phyloP scores from a whole-genome alignment of 257 asterid species.

The Lithospermum erythrorhizon region DNA sequence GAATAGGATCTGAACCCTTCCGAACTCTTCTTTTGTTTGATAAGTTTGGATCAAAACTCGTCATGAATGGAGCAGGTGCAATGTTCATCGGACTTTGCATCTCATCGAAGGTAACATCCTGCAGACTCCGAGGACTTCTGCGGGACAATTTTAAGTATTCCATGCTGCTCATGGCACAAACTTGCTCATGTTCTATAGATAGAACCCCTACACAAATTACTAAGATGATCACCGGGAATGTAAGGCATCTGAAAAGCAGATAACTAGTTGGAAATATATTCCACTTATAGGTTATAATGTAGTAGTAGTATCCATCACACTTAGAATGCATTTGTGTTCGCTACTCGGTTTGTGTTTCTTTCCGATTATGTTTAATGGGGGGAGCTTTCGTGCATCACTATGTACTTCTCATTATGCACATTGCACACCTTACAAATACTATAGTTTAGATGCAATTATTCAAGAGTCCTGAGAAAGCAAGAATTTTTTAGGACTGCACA shows the following conservation, averaged over 20 bases:
- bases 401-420: no score
- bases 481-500: no score
- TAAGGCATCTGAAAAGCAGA: not conserved
- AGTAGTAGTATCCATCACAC: not conserved
- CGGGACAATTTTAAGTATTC: slow-evolving; percentile 14
- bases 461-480: no score
- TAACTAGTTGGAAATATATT: not conserved
- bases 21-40: slow-evolving; percentile 56
- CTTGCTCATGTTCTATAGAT: slow-evolving; percentile 30
- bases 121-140: slow-evolving; percentile 27
- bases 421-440: no score
- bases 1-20: slow-evolving; percentile 81
- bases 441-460: no score
- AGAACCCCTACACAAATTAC: slow-evolving; percentile 33
- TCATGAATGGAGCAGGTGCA: slow-evolving; percentile 49
- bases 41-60: slow-evolving; percentile 45
- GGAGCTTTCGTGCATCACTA: no score
- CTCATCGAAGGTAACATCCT: slow-evolving; percentile 23
- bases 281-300: not conserved
- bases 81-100: slow-evolving; percentile 21
- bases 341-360: no score
- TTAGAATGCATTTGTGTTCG: not conserved
- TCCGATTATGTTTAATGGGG: no score
- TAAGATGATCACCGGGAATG: slow-evolving; percentile 17
- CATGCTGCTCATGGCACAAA: slow-evolving; percentile 28